Evolutionary conservation across 140 eudicot species (phyloP), one percentile per base, ranked within the genome.

Genomic region (Erigeron philadelphicus): DNA sequence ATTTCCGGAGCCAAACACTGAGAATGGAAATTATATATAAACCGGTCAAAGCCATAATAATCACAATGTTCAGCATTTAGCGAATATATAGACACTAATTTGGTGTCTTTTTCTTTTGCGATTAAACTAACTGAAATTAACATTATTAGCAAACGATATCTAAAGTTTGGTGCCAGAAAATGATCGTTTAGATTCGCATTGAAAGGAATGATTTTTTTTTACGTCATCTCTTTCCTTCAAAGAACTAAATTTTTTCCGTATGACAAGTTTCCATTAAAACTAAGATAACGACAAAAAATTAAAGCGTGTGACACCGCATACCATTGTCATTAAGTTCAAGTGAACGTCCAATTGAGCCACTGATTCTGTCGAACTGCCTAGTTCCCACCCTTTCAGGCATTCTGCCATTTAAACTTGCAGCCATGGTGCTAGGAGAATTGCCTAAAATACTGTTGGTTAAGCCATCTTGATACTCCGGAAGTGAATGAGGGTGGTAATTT

Each of bases 401-500:
- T 57, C 85, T 72, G 67, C 66, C 63, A 76, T 74, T 40, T 52
- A 80, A 57, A 80, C 67, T 81, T 70, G 83, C 75, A 72, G 81
- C 74, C 63, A 79, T 67, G 59, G 58, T 75, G 67, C 75, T 65
- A n/a, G 88, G 82, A 72, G 82, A 82, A 75, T 73, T 79, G 72
- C 70, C 59, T 52, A 78, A 63, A 70, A 40, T 72, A 54, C 71
- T 73, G 73, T 80, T 89, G 76, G 90, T 70, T 45, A 83, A 68
- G 61, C 86, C 88, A 78, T 85, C 88, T 61, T 72, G 84, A 78
- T 79, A 80, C 40, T 87, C 95, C 57, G 96, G 95, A 78, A 92
- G 90, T 25, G 98, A 88, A 76, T 83, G 90, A 58, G 93, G 93
- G 82, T 86, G 92, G 72, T 79, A 82, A 76, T 71, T 86, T 49